phyloP scores from a whole-genome alignment of 2,329 filamentous ascomycete species.

The Exophiala dermatitidis region DNA sequence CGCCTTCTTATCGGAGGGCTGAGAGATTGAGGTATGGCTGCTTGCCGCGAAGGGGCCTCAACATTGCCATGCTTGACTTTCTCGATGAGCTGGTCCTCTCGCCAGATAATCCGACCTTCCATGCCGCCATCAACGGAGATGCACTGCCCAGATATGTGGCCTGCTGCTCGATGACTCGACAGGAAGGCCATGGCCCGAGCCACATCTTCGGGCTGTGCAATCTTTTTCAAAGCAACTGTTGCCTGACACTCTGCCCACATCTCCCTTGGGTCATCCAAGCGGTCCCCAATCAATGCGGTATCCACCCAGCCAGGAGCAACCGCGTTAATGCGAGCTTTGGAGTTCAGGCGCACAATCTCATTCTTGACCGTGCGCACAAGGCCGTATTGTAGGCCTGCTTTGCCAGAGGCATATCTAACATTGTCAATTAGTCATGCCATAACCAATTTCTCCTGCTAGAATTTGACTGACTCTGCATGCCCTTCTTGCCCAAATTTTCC shows the following conservation, averaged over 20 bases:
- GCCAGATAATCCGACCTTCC: constrained; percentile 47
- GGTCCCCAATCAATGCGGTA: constrained; percentile 43
- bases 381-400: constrained; percentile 48
- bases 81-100: constrained; percentile 36
- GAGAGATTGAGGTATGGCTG: constrained; percentile 5
- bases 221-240: constrained; percentile 44
- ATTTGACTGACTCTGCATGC: constrained; percentile 36
- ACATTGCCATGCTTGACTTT: neutral
- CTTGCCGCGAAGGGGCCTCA: neutral
- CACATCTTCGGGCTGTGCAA: constrained; percentile 45
- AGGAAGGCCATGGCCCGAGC: constrained; percentile 45
- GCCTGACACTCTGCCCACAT: constrained; percentile 46
- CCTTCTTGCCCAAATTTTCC: constrained; percentile 47
- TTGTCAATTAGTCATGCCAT: neutral
- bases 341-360: constrained; percentile 48
- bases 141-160: constrained; percentile 50
- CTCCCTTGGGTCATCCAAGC: constrained; percentile 45
- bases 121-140: constrained; percentile 47
- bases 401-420: constrained; percentile 42
- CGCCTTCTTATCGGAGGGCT: constrained; percentile 12
- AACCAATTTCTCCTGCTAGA: neutral
- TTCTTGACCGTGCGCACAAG: constrained; percentile 49
- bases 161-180: constrained; percentile 45
- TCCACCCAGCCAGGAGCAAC: constrained; percentile 46
- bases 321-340: constrained; percentile 47